Evolutionary conservation across 2,329 filamentous ascomycete species (phyloP).

Genomic region (Fusarium globosum): DNA sequence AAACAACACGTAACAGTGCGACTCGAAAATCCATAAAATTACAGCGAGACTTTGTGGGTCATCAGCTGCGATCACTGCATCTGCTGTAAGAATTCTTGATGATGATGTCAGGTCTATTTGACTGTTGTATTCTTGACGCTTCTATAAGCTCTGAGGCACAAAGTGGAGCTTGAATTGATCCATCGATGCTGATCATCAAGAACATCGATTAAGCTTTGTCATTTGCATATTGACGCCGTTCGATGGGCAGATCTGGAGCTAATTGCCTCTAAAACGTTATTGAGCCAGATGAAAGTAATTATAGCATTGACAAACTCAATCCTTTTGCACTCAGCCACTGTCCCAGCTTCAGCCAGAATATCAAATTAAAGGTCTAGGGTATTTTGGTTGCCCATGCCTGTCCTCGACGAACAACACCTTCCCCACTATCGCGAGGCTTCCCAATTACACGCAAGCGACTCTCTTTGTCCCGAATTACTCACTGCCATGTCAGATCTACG

Average conservation of each 20-base stretch:
- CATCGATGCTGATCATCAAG: no score
- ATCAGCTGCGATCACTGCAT: fast-evolving
- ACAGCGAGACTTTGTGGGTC: neutral
- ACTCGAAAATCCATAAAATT: neutral
- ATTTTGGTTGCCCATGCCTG: neutral
- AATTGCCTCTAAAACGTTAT: no score
- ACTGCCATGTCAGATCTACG: conserved; percentile 43
- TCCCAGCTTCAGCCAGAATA: neutral
- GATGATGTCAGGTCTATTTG: neutral
- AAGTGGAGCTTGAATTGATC: neutral
- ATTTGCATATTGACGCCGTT: neutral
- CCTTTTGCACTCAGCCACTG: neutral
- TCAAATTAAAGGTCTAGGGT: conserved; percentile 3
- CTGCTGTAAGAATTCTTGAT: neutral
- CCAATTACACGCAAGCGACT: neutral
- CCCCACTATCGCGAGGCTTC: neutral
- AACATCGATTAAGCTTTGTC: neutral
- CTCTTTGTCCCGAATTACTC: neutral
- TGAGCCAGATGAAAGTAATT: neutral
- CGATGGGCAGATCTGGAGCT: neutral
- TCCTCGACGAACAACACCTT: neutral
- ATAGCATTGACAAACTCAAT: fast-evolving
- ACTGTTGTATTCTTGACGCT: no score
- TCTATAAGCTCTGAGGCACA: fast-evolving
- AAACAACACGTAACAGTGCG: neutral